Evolutionary conservation across 495 filamentous ascomycete species (phyloP), one percentile per base, ranked within the genome.

Genomic region (Astrocystis sublimbata): DNA sequence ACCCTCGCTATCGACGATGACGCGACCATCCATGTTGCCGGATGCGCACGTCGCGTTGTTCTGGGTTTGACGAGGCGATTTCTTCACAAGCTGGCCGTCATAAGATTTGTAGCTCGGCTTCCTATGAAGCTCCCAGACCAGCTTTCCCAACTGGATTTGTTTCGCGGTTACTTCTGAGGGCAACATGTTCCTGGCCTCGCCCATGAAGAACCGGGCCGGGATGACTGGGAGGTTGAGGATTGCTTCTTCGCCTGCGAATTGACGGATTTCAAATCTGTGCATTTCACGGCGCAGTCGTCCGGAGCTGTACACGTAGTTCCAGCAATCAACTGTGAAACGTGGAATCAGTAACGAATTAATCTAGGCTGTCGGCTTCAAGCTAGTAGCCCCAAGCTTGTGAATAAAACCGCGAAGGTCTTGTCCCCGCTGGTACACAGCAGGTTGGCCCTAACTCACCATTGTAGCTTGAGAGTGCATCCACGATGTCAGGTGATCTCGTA

Each of bases 121-220:
- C 58, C 74, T 73, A 6, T 70, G 61, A 4, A 78, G 69, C 42
- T 76, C 70, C 76, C 76, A 78, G 65, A 69, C 73, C 19, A 66
- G 46, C 60, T 67, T 71, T 36, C 76, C 76, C 1, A 75, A 68
- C 30, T 31, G 59, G 52, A 73, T 58, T 13, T 72, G 70, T 43
- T 69, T 68, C 9, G 53, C 58, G n/a, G 12, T 17, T 2, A 42
- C 49, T 13, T 64, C 52, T 10, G 50, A 40, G 30, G 67, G 67
- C 0, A 26, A 41, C 64, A 62, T 43, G 21, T 63, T 35, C 6
- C 41, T 15, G 28, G 62, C 40, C 15, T 50, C 47, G 17, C 67
- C 64, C 13, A 8, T 62, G 62, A 67, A 67, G 61, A 75, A 79
- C 9, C 62, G 62, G 13, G 71, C 75, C 3, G 76, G 76, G 23